Conservation (phyloP, 352 stramenopile genomes). For the Stephanocyclus meneghinianus region DNA sequence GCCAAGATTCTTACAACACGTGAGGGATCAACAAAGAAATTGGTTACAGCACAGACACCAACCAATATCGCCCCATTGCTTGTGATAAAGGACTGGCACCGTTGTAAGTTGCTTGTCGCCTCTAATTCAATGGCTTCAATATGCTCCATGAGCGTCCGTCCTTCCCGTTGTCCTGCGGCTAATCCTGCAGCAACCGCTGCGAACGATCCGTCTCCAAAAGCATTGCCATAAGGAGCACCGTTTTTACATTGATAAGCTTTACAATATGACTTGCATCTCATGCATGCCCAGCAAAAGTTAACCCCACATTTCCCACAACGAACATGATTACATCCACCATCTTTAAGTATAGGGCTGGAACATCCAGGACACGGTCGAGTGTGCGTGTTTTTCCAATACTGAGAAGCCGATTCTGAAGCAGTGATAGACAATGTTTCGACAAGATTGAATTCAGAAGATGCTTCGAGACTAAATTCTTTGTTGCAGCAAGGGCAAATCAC, state of each 20-base stretch:
- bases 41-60: slow-evolving; percentile 9
- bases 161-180: slow-evolving; percentile 20
- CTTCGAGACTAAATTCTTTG: slow-evolving; percentile 59
- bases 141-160: slow-evolving; percentile 37
- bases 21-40: background rate
- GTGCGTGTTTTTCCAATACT: slow-evolving; percentile 76
- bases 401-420: slow-evolving; percentile 40
- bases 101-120: slow-evolving; percentile 26
- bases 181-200: slow-evolving; percentile 19
- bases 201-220: slow-evolving; percentile 30
- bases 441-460: slow-evolving; percentile 42
- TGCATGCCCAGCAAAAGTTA: slow-evolving; percentile 74
- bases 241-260: slow-evolving; percentile 59
- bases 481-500: slow-evolving; percentile 68
- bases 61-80: background rate
- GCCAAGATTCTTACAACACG: background rate
- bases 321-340: slow-evolving; percentile 74
- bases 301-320: slow-evolving; percentile 53
- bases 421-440: slow-evolving; percentile 8
- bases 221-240: slow-evolving; percentile 65
- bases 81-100: slow-evolving; percentile 1
- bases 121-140: slow-evolving; percentile 38
- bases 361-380: slow-evolving; percentile 71
- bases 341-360: slow-evolving; percentile 63
- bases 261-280: slow-evolving; percentile 52